Conservation (phyloP, 805 yeast species). For the Pichia manshurica region DNA sequence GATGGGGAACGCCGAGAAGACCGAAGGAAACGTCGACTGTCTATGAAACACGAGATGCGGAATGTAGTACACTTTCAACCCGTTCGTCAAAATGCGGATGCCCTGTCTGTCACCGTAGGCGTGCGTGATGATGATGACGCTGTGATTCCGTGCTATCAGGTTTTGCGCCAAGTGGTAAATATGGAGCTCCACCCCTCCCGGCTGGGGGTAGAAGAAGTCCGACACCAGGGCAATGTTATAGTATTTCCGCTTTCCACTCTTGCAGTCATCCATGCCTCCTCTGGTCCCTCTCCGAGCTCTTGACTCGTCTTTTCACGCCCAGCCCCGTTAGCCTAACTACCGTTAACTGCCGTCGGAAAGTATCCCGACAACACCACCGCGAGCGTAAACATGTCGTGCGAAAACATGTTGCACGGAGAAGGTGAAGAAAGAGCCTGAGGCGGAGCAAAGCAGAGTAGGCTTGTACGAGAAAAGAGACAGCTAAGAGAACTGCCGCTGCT, state of each 20-base stretch:
- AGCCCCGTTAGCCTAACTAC: not conserved
- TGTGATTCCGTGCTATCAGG: conserved; percentile 73
- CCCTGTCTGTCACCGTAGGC: conserved; percentile 81
- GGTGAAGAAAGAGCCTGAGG: no score
- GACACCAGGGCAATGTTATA: conserved; percentile 53
- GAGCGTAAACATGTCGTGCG: no score
- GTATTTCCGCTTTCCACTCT: not conserved
- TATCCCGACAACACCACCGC: no score
- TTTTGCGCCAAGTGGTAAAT: conserved; percentile 86
- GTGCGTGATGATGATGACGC: conserved; percentile 84
- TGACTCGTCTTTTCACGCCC: no score
- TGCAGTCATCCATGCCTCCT: not conserved
- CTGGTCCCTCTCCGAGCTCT: not conserved
- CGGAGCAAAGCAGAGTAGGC: no score
- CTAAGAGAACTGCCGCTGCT: no score
- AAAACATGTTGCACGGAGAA: no score
- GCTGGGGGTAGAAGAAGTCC: conserved; percentile 96
- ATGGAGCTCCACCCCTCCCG: conserved; percentile 97
- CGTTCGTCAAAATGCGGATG: conserved; percentile 76
- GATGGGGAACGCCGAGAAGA: conserved; percentile 81
- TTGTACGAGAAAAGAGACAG: no score
- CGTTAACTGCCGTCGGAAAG: not conserved
- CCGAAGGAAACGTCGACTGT: conserved; percentile 82
- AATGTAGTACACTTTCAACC: conserved; percentile 85
- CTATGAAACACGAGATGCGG: conserved; percentile 79